Evolutionary conservation across 2,329 filamentous ascomycete genomes (phyloP).

Genomic region (Volutella citrinella): DNA sequence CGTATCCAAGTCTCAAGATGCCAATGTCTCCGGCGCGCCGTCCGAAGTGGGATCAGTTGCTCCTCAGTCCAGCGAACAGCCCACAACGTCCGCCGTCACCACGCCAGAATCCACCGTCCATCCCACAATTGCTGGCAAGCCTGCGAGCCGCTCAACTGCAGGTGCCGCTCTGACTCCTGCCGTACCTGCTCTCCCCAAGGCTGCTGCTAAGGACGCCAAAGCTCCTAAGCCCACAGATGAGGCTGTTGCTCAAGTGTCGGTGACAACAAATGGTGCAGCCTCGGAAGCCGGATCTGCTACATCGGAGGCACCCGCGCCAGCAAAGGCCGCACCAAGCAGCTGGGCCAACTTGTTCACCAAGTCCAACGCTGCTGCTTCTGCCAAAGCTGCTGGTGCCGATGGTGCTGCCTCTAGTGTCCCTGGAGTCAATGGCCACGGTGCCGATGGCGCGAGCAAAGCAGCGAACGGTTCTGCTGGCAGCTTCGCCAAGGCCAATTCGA

Average conservation of each 20-base stretch:
- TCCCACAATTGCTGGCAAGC: slow-evolving; percentile 25
- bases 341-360: slow-evolving; percentile 41
- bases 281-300: slow-evolving; percentile 17
- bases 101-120: slow-evolving; percentile 29
- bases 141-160: slow-evolving; percentile 30
- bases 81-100: slow-evolving; percentile 32
- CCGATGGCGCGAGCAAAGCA: slow-evolving; percentile 12
- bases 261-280: slow-evolving; percentile 16
- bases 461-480: slow-evolving; percentile 25
- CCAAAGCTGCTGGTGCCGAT: slow-evolving; percentile 23
- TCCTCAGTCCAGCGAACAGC: slow-evolving; percentile 29
- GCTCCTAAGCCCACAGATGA: too few relatives aligned
- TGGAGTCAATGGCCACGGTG: slow-evolving; percentile 22
- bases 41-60: slow-evolving; percentile 15
- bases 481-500: slow-evolving; percentile 46
- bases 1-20: slow-evolving; percentile 12
- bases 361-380: slow-evolving; percentile 18
- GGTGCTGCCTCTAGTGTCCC: slow-evolving; percentile 16
- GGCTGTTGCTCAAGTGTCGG: slow-evolving; percentile 8
- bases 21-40: slow-evolving; percentile 14
- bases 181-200: slow-evolving; percentile 46
- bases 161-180: slow-evolving; percentile 43
- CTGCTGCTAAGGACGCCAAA: slow-evolving; percentile 29
- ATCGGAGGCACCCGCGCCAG: slow-evolving; percentile 17
- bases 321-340: slow-evolving; percentile 32